A percentile compares a stretch with the other conserved stretches of the same genome.
These are phyloP conservation scores for Cystobasidium slooffiae DNA, from an alignment of 1,284 basidiomycete species.

Conservation along the genomic window DNA sequence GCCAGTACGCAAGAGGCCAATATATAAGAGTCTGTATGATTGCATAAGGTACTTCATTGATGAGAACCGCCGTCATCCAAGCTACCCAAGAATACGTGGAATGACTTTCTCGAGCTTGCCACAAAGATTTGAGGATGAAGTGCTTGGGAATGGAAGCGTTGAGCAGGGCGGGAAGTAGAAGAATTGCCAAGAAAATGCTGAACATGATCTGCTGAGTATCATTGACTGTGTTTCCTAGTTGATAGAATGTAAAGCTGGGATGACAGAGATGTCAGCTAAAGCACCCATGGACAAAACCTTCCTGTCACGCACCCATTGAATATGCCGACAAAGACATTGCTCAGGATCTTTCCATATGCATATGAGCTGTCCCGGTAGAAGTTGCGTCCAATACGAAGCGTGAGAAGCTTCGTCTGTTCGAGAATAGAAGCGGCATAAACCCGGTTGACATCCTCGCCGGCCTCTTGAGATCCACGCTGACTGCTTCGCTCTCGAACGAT, in stretches of 20 bases:
- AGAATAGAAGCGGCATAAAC: constrained; percentile 25
- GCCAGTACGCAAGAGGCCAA: constrained; percentile 30
- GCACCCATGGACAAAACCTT: neutral
- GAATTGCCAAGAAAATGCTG: constrained; percentile 31
- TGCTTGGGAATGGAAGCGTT: constrained; percentile 41
- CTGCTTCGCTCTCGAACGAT: constrained; percentile 32
- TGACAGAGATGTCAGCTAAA: neutral
- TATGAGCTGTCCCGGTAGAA: constrained; percentile 37
- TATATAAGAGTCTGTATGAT: constrained; percentile 14
- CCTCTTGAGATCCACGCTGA: neutral
- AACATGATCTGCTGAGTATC: constrained; percentile 39
- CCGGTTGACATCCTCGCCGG: constrained; percentile 2
- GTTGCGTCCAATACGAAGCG: constrained; percentile 11
- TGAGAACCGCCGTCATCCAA: constrained; percentile 26
- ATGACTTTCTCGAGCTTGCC: constrained; percentile 26
- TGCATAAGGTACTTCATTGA: constrained; percentile 41
- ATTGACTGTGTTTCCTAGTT: constrained; percentile 20
- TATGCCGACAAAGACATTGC: constrained; percentile 20
- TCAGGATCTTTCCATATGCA: constrained; percentile 27
- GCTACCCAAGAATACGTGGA: constrained; percentile 37
- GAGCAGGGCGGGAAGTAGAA: constrained; percentile 29
- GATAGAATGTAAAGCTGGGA: constrained; percentile 23
- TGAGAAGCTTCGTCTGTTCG: constrained; percentile 23
- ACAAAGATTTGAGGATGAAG: constrained; percentile 38
- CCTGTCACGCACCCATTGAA: constrained; percentile 31